Percentiles rank a stretch among this genome's conserved stretches.
phyloP scores from a whole-genome alignment of 1,139 yeast genomes.

The Diutina sp. region DNA sequence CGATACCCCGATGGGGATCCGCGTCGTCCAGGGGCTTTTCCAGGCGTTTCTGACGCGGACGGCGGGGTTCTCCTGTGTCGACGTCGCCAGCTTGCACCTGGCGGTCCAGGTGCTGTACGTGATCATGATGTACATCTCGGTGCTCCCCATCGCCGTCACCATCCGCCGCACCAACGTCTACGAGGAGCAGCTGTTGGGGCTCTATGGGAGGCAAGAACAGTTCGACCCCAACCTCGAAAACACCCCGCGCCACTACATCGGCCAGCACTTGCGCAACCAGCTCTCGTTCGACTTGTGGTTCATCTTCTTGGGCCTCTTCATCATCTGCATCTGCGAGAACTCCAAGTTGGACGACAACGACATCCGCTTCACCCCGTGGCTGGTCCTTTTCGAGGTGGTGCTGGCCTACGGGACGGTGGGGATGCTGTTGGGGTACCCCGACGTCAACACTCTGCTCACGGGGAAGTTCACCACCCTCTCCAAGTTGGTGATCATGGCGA shows the following conservation, averaged over 20 bases:
- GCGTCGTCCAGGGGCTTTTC: slow-evolving; percentile 70
- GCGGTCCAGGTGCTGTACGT: slow-evolving; percentile 89
- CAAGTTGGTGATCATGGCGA: slow-evolving; percentile 73
- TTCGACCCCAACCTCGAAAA: slow-evolving; percentile 16
- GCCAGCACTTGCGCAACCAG: slow-evolving; percentile 84
- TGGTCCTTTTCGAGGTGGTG: slow-evolving; percentile 72
- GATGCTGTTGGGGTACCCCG: slow-evolving; percentile 71
- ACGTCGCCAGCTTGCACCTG: slow-evolving; percentile 62
- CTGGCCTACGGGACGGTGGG: slow-evolving; percentile 98
- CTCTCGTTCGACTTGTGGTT: slow-evolving; percentile 94
- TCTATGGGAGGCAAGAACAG: slow-evolving; percentile 30
- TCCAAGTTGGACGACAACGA: slow-evolving; percentile 34
- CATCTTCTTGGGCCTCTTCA: slow-evolving; percentile 71
- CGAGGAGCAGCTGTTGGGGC: slow-evolving; percentile 91
- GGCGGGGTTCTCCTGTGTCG: slow-evolving; percentile 74
- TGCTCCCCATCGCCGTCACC: slow-evolving; percentile 88
- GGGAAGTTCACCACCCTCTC: slow-evolving; percentile 63
- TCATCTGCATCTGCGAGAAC: slow-evolving; percentile 81
- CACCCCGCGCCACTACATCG: slow-evolving; percentile 51
- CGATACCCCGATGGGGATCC: slow-evolving; percentile 47
- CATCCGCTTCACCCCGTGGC: slow-evolving; percentile 52
- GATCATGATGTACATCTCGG: slow-evolving; percentile 97
- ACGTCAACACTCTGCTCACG: slow-evolving; percentile 52
- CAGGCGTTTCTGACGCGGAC: slow-evolving; percentile 93
- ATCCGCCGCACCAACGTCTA: slow-evolving; percentile 94